phyloP scores from a whole-genome alignment of 2,329 filamentous ascomycete genomes.

The Camptophora hylomeconis region DNA sequence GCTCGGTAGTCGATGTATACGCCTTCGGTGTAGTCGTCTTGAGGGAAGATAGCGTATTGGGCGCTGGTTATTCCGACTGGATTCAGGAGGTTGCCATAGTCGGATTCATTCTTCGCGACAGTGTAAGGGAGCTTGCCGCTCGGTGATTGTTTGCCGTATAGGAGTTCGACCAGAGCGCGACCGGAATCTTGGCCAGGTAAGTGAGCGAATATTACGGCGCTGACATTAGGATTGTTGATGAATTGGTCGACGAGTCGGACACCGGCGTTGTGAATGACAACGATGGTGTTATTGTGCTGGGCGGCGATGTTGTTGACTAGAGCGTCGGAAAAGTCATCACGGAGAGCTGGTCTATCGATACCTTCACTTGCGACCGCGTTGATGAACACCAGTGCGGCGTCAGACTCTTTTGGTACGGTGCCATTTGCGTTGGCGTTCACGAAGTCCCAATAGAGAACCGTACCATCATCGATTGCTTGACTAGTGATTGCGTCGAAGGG shows the following conservation, averaged over 20 bases:
- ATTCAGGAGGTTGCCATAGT: constrained; percentile 38
- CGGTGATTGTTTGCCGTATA: constrained; percentile 71
- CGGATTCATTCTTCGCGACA: constrained; percentile 41
- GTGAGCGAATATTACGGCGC: constrained; percentile 71
- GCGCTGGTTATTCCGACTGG: constrained; percentile 26
- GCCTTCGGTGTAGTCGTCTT: constrained; percentile 63
- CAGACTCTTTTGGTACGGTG: constrained; percentile 22
- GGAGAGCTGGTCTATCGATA: constrained; percentile 27
- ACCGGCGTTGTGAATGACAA: constrained; percentile 53
- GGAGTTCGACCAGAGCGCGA: constrained; percentile 65
- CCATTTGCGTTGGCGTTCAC: constrained; percentile 7
- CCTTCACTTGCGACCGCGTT: constrained; percentile 40
- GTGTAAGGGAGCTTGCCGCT: constrained; percentile 69
- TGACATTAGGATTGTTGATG: constrained; percentile 46
- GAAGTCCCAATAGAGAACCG: constrained; percentile 21
- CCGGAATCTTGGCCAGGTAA: constrained; percentile 75
- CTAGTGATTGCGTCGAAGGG: constrained; percentile 20
- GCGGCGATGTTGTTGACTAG: constrained; percentile 34
- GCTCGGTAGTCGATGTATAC: constrained; percentile 63
- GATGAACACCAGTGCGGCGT: constrained; percentile 47
- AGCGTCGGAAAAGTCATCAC: constrained; percentile 28
- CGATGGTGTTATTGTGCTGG: constrained; percentile 38
- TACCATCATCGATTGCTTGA: constrained; percentile 15
- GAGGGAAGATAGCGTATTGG: constrained; percentile 38
- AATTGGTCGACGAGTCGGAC: constrained; percentile 24